Evolutionary conservation across 495 filamentous ascomycete species (phyloP).

Genomic region (Aspergillus haitiensis): DNA sequence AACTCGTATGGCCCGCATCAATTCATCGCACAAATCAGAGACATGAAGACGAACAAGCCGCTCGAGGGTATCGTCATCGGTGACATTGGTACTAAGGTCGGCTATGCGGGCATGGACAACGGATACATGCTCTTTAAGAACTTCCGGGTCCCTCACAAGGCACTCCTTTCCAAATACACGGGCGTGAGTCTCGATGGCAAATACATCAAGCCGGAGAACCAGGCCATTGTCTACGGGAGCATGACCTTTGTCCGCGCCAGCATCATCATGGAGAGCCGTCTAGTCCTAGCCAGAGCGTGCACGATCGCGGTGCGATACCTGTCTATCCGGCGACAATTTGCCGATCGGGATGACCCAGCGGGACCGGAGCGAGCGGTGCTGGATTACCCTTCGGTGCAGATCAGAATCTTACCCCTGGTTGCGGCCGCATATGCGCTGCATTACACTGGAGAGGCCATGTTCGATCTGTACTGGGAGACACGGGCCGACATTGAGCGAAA

Average conservation of each 20-base stretch:
- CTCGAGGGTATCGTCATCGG: slow-evolving; percentile 47
- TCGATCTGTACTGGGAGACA: slow-evolving; percentile 36
- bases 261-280: slow-evolving; percentile 49
- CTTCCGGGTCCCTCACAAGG: slow-evolving; percentile 47
- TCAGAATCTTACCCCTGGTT: slow-evolving; percentile 48
- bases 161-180: slow-evolving; percentile 47
- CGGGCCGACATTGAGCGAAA: slow-evolving; percentile 36
- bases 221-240: slow-evolving; percentile 47
- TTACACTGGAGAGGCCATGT: slow-evolving; percentile 49
- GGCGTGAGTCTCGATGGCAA: slow-evolving; percentile 39
- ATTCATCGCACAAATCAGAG: slow-evolving; percentile 51
- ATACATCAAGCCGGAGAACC: slow-evolving; percentile 41
- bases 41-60: slow-evolving; percentile 44
- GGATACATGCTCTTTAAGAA: slow-evolving; percentile 53
- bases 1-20: slow-evolving; percentile 43
- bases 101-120: slow-evolving; percentile 51
- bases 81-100: slow-evolving; percentile 52
- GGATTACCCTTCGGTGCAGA: slow-evolving; percentile 52
- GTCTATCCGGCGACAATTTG: slow-evolving; percentile 45
- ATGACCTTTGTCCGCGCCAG: slow-evolving; percentile 47
- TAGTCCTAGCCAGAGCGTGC: slow-evolving; percentile 49
- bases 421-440: slow-evolving; percentile 52
- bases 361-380: slow-evolving; percentile 45
- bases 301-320: slow-evolving; percentile 50
- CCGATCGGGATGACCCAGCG: slow-evolving; percentile 39